Base-by-base conservation (phyloP, 2,329 filamentous ascomycete genomes). In the Fusarium ramigenum region DNA sequence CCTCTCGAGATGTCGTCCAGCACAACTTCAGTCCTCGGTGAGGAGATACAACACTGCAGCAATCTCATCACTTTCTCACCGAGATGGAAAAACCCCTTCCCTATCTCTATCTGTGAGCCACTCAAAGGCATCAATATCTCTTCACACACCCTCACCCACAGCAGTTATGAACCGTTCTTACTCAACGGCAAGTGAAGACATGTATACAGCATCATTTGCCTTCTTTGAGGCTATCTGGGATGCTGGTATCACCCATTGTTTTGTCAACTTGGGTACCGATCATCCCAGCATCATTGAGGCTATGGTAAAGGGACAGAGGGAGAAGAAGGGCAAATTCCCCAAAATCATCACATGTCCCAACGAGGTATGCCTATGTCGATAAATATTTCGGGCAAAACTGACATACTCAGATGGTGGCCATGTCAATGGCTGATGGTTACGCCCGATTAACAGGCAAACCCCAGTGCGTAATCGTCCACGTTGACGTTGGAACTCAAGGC, bases 201-300 rank as follows among this genome's bases (percentile, higher is more conserved):
- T 87, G 84, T 93, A 95, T 80, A 95, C 93, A 14, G 90, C 93
- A 18, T 94, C 93, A 0, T 93, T 91, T 77, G 93, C 93, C 80
- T 95, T 96, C 82, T 95, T 96, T 73, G 93, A 96, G 84, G 92
- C 92, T 37, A 83, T 95, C 54, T 94, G 91, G 91, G 92, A 94
- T 80, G 88, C 88, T 46, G 89, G 89, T 23, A 84, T 91, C 46
- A 87, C 86, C 40, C 86, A 91, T 78, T 87, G 87, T 82, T 87
- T 87, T 61, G 90, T 92, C 66, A 93, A 93, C 78, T 84, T 93
- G 36, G 91, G 91, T n/a, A 91, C 88, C 32, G 91, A 93, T 75
- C 91, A 95, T 78, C 93, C 93, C 4, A 91, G 90, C 49, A 93
- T 95, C 78, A 90, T 95, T 40, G 93, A 95, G 82, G 93, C 93